These are phyloP conservation scores for Amoeboaphelidium protococcarum DNA, from an alignment of 371 early-diverging fungal genomes.

Conservation along the genomic window DNA sequence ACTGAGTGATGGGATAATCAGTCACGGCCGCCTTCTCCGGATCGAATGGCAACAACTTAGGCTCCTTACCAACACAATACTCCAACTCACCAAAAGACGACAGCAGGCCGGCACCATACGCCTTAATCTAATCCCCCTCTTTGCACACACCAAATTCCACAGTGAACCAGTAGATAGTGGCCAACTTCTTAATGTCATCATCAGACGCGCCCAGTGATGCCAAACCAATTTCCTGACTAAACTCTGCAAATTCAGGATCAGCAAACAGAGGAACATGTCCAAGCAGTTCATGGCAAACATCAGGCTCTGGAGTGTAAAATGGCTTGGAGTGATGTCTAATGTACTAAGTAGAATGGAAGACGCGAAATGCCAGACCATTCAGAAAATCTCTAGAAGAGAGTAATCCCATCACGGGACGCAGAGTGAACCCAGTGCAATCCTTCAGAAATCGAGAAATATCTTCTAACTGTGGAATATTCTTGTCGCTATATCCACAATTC, in stretches of 20 bases:
- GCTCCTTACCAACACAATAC: conserved; percentile 51
- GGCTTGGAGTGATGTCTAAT: conserved; percentile 77
- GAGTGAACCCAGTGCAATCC: conserved; percentile 82
- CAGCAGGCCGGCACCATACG: conserved; percentile 81
- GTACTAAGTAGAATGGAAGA: conserved; percentile 90
- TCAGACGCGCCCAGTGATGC: conserved; percentile 79
- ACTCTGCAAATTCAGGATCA: conserved; percentile 84
- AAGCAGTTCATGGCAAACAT: conserved; percentile 57
- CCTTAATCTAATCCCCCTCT: conserved; percentile 38
- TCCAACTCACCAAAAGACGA: conserved; percentile 90
- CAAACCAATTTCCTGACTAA: conserved; percentile 70
- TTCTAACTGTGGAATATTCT: conserved; percentile 72
- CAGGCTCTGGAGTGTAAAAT: conserved; percentile 82
- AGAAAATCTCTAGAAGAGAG: conserved; percentile 78
- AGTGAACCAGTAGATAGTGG: conserved; percentile 82
- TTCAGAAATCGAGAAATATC: conserved; percentile 74
- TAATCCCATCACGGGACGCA: conserved; percentile 86
- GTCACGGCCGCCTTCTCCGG: conserved; percentile 47
- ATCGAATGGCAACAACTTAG: conserved; percentile 53
- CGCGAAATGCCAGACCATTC: conserved; percentile 88
- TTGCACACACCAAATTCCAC: conserved; percentile 83
- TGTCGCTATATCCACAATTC: conserved; percentile 66
- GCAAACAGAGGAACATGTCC: conserved; percentile 74
- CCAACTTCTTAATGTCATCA: conserved; percentile 61
- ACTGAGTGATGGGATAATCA: conserved; percentile 75